Evolutionary conservation across 768 basidiomycete genomes (phyloP), one percentile per base, ranked within the genome.

Genomic region (Trametes cubensis): DNA sequence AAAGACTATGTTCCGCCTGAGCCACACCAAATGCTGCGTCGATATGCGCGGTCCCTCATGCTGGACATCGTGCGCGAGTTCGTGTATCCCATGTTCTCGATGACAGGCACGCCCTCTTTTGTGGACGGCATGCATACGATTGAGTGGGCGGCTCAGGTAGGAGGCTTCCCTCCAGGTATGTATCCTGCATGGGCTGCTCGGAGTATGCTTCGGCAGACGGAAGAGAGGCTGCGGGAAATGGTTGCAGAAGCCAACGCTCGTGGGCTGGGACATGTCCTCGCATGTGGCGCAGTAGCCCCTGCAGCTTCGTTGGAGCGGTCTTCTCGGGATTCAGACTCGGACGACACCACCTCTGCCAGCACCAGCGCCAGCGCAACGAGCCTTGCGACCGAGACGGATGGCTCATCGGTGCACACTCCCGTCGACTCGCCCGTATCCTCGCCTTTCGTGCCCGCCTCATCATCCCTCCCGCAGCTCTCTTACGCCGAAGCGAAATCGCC

Each of bases 31-130:
- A 53, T 52, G 20, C 79, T 87, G 42, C 83, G 88, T 18, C 76
- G 79, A 39, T 80, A 83, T 47, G 90, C 90, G 5, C 85, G 89
- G 30, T 86, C 88, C 20, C 78, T 80, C 3, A 80, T 91, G 15
- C 79, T 90, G 7, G 88, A 92, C 66, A 78, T 83, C 4, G 90
- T 85, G 69, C 83, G 89, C 38, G 79, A 79, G 23, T 82, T 85
- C 67, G 81, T 89, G 25, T 58, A 55, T 17, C 66, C 60, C 63
- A 58, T 59, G 67, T 51, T 62, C 60, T 64, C 41, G 48, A 46
- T 38, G 21, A 48, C 55, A 21, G 61, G 58, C 15, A 42, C 41
- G 65, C 15, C 53, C 40, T 48, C 63, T 1, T 64, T 64, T 20
- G 44, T 23, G n/a, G 25, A 26, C n/a, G 20, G 23, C 8, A 41